Evolutionary conservation across 305 asterid genomes (phyloP), one percentile per base, ranked within the genome.

Genomic region (Plantago lanceolata): DNA sequence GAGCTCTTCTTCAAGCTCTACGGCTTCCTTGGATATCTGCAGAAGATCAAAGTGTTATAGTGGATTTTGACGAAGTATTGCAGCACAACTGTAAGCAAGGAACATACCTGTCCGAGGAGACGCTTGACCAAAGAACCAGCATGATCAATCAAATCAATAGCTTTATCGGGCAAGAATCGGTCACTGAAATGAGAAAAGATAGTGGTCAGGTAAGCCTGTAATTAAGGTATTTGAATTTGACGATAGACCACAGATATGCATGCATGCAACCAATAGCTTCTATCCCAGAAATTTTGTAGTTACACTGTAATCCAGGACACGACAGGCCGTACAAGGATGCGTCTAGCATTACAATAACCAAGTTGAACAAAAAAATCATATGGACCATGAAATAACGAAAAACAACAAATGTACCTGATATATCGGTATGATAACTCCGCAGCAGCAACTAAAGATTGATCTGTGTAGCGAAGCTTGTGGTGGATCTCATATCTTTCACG

Each of bases 61-160:
- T 44, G 26, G n/a, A 60, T 61, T 21, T 3, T 66, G 64, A 49
- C 8, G 19, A 33, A 29, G 48, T 59, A 56, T 14, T 37, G 48
- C 33, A 20, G 47, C 6, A 52, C 50, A n/a, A 60, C 52, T 57
- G 19, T n/a, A 68, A 61, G 71, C 73, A 67, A 74, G 57, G 45
- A 59, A 17, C 74, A 70, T 61, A 85, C 99, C 90, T 93, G 97
- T 24, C 97, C 99, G 77, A 89, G 99, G 58, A 84, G 95, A 80
- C 89, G 97, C 73, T 97, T 82, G 73, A 93, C 99, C 59, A 96
- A 85, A 59, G 99, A 93, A 65, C 99, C 97, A 74, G 99, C 99
- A 73, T 93, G 97, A 78, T 93, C 99, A 47, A 93, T 61, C 95
- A 93, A 83, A 83, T 93, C 99, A 54, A 93, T 93, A 52, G 99